Base-by-base conservation (phyloP, 1,284 basidiomycete genomes). In the Ceratobasidium theobromae region DNA sequence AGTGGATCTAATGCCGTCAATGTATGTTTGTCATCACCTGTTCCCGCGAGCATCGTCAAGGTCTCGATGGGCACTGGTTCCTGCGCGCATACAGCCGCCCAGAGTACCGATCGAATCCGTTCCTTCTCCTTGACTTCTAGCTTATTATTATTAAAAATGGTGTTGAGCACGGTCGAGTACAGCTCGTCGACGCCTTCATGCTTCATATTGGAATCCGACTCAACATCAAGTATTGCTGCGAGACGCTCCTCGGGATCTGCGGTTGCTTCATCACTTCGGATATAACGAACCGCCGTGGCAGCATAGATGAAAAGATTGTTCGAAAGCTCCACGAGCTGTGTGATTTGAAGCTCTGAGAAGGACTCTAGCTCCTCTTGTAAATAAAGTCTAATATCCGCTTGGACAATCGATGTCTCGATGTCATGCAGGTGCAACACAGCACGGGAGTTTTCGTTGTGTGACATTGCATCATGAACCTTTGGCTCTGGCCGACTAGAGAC, bases 401-500 rank as follows among this genome's bases (percentile, higher is more conserved):
- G 41, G 6, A 67, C 65, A 0, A 67, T 30, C 16, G 68, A 62
- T 28, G 23, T 18, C 30, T 69, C 68, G 21, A 68, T 52, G 21
- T 68, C 62, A 40, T 68, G 67, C 14, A 68, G 64, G 18, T 49
- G 46, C n/a, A 49, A 38, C 4, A 62, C 6, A 1, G 45, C 21
- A 2, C 32, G 57, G 4, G 21, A 27, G 3, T 21, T 6, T 6
- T 45, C 9, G 9, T 12, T 11, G 4, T 40, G n/a, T 3, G 16
- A 18, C 16, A 25, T 8, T 11, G 51, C n/a, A 4, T 49, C 14
- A 23, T 23, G 18, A 0, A 68, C 28, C 9, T 54, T 43, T 8
- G 53, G 67, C 41, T 66, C 67, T 2, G 67, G 67, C 4, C 67
- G 67, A 14, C 67, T 64, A 3, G 67, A 65, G n/a, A 68, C 53